Conservation (phyloP, 225 moss, liverwort and hornwort species). For the Takakia lepidozioides region DNA sequence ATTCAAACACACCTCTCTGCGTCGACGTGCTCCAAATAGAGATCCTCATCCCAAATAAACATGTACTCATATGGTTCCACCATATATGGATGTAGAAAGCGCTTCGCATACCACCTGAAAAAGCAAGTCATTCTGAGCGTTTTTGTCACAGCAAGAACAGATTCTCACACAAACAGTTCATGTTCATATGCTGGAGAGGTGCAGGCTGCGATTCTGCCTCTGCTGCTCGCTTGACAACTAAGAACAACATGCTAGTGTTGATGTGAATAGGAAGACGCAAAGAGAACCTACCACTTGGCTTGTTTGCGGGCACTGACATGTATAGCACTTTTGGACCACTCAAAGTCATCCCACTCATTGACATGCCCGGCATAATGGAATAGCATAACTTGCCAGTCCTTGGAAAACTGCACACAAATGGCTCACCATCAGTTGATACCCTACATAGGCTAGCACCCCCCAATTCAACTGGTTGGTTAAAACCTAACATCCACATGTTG, state of each 20-base stretch:
- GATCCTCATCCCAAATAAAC: slow-evolving; percentile 99
- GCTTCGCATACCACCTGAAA: slow-evolving; percentile 95
- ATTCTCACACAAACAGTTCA: too few relatives aligned
- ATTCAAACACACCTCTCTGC: slow-evolving; percentile 46
- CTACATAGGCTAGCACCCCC: neutral
- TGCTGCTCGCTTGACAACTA: too few relatives aligned
- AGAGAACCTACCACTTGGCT: slow-evolving; percentile 65
- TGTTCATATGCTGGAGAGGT: too few relatives aligned
- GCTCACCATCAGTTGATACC: neutral
- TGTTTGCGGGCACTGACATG: slow-evolving; percentile 81
- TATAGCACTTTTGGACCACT: slow-evolving; percentile 84
- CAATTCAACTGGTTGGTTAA: too few relatives aligned
- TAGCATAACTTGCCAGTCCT: slow-evolving; percentile 84
- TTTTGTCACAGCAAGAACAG: too few relatives aligned
- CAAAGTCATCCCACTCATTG: slow-evolving; percentile 86
- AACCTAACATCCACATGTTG: too few relatives aligned
- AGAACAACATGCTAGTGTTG: too few relatives aligned
- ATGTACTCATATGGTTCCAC: slow-evolving; percentile 93
- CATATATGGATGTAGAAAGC: slow-evolving; percentile 91
- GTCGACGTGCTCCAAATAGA: slow-evolving; percentile 84
- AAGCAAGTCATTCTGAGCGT: too few relatives aligned
- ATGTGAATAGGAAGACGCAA: too few relatives aligned
- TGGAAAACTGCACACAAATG: slow-evolving; percentile 66
- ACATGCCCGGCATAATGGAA: slow-evolving; percentile 98
- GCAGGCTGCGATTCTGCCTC: too few relatives aligned